Percentiles rank a stretch among this genome's conserved stretches.
Evolutionary conservation across 345 rosid genomes (phyloP).

Genomic region (Boechera divaricarpa): DNA sequence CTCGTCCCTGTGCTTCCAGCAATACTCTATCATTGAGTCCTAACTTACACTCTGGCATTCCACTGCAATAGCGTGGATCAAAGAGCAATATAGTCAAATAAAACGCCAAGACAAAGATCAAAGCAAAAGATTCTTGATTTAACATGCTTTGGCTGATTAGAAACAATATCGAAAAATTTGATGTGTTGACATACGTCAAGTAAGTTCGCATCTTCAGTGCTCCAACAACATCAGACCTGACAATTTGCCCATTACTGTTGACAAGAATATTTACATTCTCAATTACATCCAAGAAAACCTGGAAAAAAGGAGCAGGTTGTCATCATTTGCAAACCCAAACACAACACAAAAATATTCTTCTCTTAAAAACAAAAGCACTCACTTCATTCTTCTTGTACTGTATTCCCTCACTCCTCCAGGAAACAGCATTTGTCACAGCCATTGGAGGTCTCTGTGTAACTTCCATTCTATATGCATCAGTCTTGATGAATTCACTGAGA

Average conservation of each 20-base stretch:
- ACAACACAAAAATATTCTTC: constrained; percentile 9
- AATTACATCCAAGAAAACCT: constrained; percentile 96
- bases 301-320: constrained; percentile 35
- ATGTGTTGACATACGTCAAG: constrained; percentile 62
- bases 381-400: constrained; percentile 92
- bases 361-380: constrained; percentile 32
- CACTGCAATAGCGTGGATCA: constrained; percentile 53
- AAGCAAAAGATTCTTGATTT: background rate
- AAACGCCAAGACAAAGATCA: constrained; percentile 17
- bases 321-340: constrained; percentile 11
- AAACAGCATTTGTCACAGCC: constrained; percentile 99
- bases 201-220: constrained; percentile 98
- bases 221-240: constrained; percentile 95
- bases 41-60: constrained; percentile 99
- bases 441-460: constrained; percentile 95
- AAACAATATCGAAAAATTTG: background rate
- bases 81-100: constrained; percentile 7
- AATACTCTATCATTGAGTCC: constrained; percentile 94
- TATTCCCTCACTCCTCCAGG: constrained; percentile 98
- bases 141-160: constrained; percentile 5
- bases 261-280: constrained; percentile 96
- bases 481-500: constrained; percentile 95
- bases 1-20: constrained; percentile 94
- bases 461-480: constrained; percentile 98
- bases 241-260: constrained; percentile 94